Base-by-base conservation (phyloP, 164 flowering plant species). In the Nymphaea colorata region DNA sequence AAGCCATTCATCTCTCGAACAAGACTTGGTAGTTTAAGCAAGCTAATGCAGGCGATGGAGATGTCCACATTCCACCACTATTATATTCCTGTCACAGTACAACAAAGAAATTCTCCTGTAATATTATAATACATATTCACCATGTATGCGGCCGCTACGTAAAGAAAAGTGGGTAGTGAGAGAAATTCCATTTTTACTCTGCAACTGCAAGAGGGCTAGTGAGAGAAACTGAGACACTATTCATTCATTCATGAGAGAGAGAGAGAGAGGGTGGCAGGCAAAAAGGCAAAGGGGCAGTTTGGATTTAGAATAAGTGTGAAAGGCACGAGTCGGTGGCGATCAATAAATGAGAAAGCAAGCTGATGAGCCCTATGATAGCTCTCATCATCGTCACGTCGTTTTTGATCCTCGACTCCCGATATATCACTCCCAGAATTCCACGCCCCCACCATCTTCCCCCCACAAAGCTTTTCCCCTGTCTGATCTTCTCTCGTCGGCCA, bases 361-460 rank as follows among this genome's bases (percentile, higher is more conserved):
- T 73, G 80, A 74, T 67, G 83, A 78, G 79, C 79, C 76, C 74
- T 77, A 80, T 84, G 81, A 82, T 84, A 73, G 66, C 71, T 73
- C 83, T 82, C 82, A 81, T 81, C 72, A 85, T 88, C 91, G 91
- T 88, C 91, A 85, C 79, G 95, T 88, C 91, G 80, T 78, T 89
- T 83, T 89, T 72, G 53, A 14, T 76, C 80, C 82, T 66, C 87
- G 59, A 43, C 79, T 83, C 82, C 87, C 90, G 42, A 87, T 73
- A 75, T 25, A 25, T 25, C 36, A 71, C 81, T 81, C 88, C 83
- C 89, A 79, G 84, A 84, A 84, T 82, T 83, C 93, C 90, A 83
- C 86, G 82, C 87, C 59, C 72, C 68, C 36, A 4, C 36, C 42
- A 53, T 62, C 65, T 17, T 10, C 17, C 44, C 25, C 59, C 36